Percentiles rank a stretch among this genome's conserved stretches.
These are phyloP conservation scores for Dacryopinax primogenitus DNA, from an alignment of 768 basidiomycete genomes.

Conservation along the genomic window DNA sequence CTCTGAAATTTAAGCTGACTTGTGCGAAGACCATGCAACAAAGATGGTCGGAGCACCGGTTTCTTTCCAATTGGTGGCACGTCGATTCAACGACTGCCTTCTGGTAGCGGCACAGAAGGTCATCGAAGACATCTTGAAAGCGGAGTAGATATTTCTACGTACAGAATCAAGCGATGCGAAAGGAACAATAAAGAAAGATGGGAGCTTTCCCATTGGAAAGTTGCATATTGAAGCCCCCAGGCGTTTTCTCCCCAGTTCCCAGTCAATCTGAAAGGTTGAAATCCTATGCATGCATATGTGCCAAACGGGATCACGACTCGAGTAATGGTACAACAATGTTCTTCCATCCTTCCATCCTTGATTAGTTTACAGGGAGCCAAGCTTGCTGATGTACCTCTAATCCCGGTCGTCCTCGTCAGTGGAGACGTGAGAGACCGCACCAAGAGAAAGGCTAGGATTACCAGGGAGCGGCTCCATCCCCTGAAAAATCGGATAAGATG, in stretches of 20 bases:
- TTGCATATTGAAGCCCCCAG: too few species aligned
- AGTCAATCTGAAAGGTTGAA: too few species aligned
- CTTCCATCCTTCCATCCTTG: not conserved
- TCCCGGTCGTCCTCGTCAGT: not conserved
- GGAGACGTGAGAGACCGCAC: not conserved
- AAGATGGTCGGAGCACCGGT: slow-evolving; percentile 18
- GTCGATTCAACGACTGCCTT: slow-evolving; percentile 14
- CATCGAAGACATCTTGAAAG: not conserved
- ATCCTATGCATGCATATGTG: not conserved
- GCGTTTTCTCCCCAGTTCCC: too few species aligned
- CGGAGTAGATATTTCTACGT: not conserved
- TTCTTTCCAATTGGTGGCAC: slow-evolving; percentile 17
- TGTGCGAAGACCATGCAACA: not conserved
- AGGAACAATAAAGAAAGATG: too few species aligned
- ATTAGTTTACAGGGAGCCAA: not conserved
- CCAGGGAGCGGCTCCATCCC: not conserved
- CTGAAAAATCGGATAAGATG: not conserved
- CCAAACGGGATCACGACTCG: not conserved
- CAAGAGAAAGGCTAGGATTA: not conserved
- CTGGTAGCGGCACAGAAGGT: slow-evolving; percentile 11
- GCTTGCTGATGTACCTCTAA: not conserved
- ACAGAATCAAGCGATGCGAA: too few species aligned
- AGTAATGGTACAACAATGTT: not conserved
- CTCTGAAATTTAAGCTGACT: not conserved
- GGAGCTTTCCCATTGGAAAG: too few species aligned